Evolutionary conservation across 192 early-diverging fungal genomes (phyloP).

Genomic region (Thoreauomyces humboldtii): DNA sequence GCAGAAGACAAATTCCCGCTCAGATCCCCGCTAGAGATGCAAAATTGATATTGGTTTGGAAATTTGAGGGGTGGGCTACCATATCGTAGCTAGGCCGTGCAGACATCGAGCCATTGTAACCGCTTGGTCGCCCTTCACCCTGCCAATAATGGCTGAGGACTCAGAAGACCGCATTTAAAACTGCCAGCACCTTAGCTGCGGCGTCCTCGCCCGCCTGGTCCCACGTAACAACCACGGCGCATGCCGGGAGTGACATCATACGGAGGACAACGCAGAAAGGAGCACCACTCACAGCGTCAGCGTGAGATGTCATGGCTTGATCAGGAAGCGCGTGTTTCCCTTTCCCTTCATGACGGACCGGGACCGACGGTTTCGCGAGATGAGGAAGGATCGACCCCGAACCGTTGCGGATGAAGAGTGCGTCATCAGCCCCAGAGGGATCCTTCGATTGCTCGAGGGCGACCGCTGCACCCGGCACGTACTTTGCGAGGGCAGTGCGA

Average conservation of each 20-base stretch:
- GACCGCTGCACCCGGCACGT: not conserved
- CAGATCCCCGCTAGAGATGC: no score
- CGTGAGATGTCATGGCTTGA: not conserved
- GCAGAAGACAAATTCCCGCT: no score
- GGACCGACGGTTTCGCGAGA: not conserved
- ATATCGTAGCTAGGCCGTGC: no score
- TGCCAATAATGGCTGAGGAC: no score
- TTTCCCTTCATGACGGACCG: not conserved
- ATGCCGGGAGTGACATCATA: not conserved
- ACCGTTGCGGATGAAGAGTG: not conserved
- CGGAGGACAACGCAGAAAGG: not conserved
- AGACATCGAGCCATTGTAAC: no score
- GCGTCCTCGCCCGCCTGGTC: not conserved
- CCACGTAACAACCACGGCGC: not conserved
- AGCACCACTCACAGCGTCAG: no score
- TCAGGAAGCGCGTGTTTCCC: not conserved
- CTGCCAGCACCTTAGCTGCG: not conserved
- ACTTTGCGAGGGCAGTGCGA: not conserved
- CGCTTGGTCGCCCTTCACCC: no score
- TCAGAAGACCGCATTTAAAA: not conserved
- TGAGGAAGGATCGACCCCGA: no score
- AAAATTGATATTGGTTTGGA: no score
- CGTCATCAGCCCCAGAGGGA: not conserved
- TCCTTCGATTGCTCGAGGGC: not conserved
- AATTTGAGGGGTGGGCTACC: no score